Evolutionary conservation across 2,329 filamentous ascomycete species (phyloP), one percentile per base, ranked within the genome.

Genomic region (Fusarium miscanthi): DNA sequence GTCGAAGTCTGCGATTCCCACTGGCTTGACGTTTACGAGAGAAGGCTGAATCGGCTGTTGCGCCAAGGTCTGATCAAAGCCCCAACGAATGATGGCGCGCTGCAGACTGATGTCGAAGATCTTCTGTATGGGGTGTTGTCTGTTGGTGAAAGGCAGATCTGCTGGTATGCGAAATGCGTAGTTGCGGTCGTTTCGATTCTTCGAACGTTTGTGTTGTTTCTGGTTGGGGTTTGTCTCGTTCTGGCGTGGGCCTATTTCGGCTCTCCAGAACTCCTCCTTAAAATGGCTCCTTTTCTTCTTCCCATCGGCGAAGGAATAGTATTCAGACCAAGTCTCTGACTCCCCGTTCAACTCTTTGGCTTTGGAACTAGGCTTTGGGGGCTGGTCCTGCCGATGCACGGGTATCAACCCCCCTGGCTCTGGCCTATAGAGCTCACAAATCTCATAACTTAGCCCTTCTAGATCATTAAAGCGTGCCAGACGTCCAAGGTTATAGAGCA

Each of bases 91-190:
- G 21, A 87, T 81, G 5, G 77, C 76, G 3, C 80, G 78, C 58
- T 87, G 79, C 25, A 87, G 63, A 54, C 37, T 31, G 74, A 76
- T 16, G 68, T 82, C 78, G 68, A 89, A 88, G 25, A 89, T 79
- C 41, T 80, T 80, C 43, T 81, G 82, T 11, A 89, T 62, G 5
- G 87, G 87, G 64, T 89, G 87, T 17, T 81, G 74, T 3, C 78
- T 80, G 58, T 84, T 82, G 14, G 70, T 67, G 30, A 82, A 76
- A 3, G 83, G 81, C 17, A 88, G 77, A 59, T 88, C 86, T 31
- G 74, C 77, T 21, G 77, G 80, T 52, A 80, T 84, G 57, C 69
- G 77, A 23, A 73, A 60, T 14, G 57, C 30, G 19, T 58, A 58
- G 40, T 65, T 51, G 5, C 40, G 49, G 23, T 54, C 43, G 21